Percentiles rank a stretch among this genome's conserved stretches.
Evolutionary conservation across 495 filamentous ascomycete genomes (phyloP).

Genomic region (Penicillium simplicissimum): DNA sequence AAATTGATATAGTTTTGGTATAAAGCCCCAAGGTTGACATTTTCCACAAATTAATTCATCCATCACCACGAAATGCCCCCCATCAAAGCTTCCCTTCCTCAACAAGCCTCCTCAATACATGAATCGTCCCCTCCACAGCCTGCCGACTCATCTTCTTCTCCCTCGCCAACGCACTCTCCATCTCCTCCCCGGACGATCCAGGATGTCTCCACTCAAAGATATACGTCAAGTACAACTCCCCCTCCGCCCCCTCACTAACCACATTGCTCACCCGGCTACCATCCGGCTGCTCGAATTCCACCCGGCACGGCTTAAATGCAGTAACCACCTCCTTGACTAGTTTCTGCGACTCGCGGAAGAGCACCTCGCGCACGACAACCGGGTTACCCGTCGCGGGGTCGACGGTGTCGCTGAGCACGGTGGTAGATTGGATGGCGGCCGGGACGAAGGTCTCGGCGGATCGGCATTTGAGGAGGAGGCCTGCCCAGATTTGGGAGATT

Average conservation of each 20-base stretch:
- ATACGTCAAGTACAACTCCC: conserved; percentile 54
- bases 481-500: conserved; percentile 50
- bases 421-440: conserved; percentile 44
- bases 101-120: conserved; percentile 35
- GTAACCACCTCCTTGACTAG: conserved; percentile 30
- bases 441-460: conserved; percentile 53
- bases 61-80: not conserved
- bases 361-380: conserved; percentile 28
- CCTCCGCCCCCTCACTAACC: conserved; percentile 45
- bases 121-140: conserved; percentile 41
- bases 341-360: conserved; percentile 25
- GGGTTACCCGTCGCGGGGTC: conserved; percentile 33
- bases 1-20: too few species aligned
- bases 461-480: conserved; percentile 51
- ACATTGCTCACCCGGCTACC: conserved; percentile 49
- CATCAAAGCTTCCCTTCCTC: conserved; percentile 27
- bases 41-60: too few species aligned
- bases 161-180: conserved; percentile 29
- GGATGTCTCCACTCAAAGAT: conserved; percentile 54
- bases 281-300: conserved; percentile 39
- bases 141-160: conserved; percentile 30
- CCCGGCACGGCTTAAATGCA: conserved; percentile 24
- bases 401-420: conserved; percentile 37
- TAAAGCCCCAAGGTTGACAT: not conserved
- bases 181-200: conserved; percentile 33